These are phyloP conservation scores for Artemisia annua DNA, from an alignment of 129 eudicot genomes.

Conservation along the genomic window DNA sequence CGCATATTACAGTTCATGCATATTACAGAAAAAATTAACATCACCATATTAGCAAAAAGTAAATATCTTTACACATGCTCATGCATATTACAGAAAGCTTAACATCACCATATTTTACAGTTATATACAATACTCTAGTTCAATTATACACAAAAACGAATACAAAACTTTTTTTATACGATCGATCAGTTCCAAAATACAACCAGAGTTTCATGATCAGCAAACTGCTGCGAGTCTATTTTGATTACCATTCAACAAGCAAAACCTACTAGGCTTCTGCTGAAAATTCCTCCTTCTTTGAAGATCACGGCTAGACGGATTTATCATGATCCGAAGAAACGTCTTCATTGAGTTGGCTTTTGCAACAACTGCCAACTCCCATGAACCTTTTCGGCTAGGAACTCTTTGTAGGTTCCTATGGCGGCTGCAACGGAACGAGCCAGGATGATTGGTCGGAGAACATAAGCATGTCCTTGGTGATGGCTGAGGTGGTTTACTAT, in stretches of 20 bases:
- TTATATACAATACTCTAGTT: not conserved
- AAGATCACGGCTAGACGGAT: slow-evolving; percentile 47
- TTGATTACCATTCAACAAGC: slow-evolving; percentile 32
- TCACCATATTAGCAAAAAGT: too few relatives aligned
- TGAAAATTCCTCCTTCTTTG: slow-evolving; percentile 48
- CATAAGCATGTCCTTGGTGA: slow-evolving; percentile 37
- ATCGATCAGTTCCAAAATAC: not conserved
- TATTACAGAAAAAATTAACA: too few relatives aligned
- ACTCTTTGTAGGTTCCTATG: slow-evolving; percentile 38
- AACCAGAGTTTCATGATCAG: slow-evolving; percentile 17
- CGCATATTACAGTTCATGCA: too few relatives aligned
- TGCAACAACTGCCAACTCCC: slow-evolving; percentile 28
- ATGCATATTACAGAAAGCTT: too few relatives aligned
- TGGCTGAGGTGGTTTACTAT: slow-evolving; percentile 15
- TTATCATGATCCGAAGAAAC: slow-evolving; percentile 40
- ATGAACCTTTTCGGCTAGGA: slow-evolving; percentile 29
- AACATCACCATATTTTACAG: too few relatives aligned
- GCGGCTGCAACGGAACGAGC: slow-evolving; percentile 54
- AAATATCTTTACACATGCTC: not conserved
- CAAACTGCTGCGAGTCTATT: slow-evolving; percentile 27
- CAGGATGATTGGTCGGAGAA: slow-evolving; percentile 60
- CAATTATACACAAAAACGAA: slow-evolving; percentile 15
- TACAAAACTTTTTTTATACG: not conserved
- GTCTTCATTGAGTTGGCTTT: slow-evolving; percentile 43
- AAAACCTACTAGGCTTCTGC: slow-evolving; percentile 53